Base-by-base conservation (phyloP, 495 filamentous ascomycete genomes). In the Annulohypoxylon moriforme region DNA sequence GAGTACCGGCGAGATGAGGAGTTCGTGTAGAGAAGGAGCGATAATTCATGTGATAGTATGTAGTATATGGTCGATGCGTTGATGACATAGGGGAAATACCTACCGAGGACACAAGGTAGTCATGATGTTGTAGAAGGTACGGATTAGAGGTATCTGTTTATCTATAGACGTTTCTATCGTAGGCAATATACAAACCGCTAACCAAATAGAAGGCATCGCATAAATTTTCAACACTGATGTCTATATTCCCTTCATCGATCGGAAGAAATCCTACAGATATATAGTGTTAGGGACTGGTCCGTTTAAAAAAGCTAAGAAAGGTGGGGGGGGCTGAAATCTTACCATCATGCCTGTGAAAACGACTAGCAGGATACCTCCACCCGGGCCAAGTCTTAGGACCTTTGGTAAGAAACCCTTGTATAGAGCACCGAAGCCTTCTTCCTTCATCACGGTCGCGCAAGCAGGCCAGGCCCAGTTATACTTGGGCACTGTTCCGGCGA, bases 321-420 rank as follows among this genome's bases (percentile, higher is more conserved):
- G 25, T 14, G 27, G 31, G 16, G 18, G 1, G 25, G 29, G 14
- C 13, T 31, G 20, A 34, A 27, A 8, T 36, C 66, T 67, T 67
- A 73, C 71, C 71, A 67, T 73, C 27, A 73, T 27, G 42, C 71
- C 42, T 16, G 71, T 73, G 52, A 69, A 73, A 24, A 73, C 71
- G 22, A 73, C 72, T 10, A 75, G 71, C 16, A 78, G 64, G 42
- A 77, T 76, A 62, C 81, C 81, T 80, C 93, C 94, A 79, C 94
- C 93, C 24, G 94, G 93, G 20, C 93, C 93, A 59, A 97, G 81
- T 81, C 93, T 87, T 59, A 97, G 85, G 34, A 99, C 95, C 87
- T 99, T 99, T 46, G 96, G 96, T 40, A 96, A 65, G 85, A 99
- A 99, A 4, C 96, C 96, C 87, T 99, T 99, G 84, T 99, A 99